Evolutionary conservation across 306 rosid species (phyloP).

Genomic region (Pterocarpus macrocarpus): DNA sequence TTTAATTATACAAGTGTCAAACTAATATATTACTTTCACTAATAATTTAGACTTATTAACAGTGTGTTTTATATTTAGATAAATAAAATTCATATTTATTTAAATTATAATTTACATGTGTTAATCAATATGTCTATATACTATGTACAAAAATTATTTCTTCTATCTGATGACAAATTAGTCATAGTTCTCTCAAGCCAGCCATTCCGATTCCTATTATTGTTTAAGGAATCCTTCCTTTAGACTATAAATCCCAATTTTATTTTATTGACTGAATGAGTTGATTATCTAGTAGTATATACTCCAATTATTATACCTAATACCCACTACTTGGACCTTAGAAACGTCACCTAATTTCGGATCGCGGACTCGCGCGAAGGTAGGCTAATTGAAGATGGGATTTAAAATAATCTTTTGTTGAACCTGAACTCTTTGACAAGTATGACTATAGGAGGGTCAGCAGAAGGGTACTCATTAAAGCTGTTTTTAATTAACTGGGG

Average conservation of each 20-base stretch:
- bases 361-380: background rate
- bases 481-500: background rate
- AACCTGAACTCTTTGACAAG: background rate
- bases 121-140: no score
- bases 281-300: background rate
- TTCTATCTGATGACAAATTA: no score
- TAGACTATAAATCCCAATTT: background rate
- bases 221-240: background rate
- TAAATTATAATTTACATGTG: no score
- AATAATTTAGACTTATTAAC: no score
- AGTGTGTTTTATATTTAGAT: no score
- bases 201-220: background rate
- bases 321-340: background rate
- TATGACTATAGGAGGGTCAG: constrained; percentile 33
- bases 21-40: no score
- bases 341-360: background rate
- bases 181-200: background rate
- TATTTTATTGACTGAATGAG: background rate
- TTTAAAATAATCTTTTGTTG: background rate
- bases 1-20: no score
- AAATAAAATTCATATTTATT: no score
- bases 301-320: background rate
- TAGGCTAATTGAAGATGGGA: background rate
- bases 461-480: constrained; percentile 29
- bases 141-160: no score